These are phyloP conservation scores for Paraphoma chrysanthemicola DNA, from an alignment of 2,329 filamentous ascomycete species.

Conservation along the genomic window DNA sequence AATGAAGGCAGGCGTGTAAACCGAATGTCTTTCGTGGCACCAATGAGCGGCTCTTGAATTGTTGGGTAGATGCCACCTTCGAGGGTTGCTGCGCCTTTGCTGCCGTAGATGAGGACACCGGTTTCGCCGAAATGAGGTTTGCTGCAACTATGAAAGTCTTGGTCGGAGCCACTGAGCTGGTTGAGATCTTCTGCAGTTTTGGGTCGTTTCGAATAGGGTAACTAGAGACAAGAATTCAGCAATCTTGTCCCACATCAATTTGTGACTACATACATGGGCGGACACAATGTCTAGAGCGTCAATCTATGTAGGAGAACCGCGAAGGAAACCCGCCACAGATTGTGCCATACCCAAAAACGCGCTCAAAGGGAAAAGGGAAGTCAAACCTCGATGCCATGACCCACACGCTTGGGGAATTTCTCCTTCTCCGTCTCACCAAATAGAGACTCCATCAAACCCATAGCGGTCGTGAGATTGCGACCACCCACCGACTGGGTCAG, in stretches of 20 bases:
- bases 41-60: conserved; percentile 65
- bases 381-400: conserved; percentile 89
- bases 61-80: conserved; percentile 61
- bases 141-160: conserved; percentile 73
- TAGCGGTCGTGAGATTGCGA: conserved; percentile 81
- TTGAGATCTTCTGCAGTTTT: conserved; percentile 71
- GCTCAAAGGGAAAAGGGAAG: conserved; percentile 50
- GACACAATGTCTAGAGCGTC: conserved; percentile 32
- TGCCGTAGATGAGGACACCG: conserved; percentile 73
- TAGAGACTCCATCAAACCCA: conserved; percentile 95
- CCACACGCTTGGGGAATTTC: conserved; percentile 59
- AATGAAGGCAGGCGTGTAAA: conserved; percentile 68
- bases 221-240: conserved; percentile 65
- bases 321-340: conserved; percentile 53
- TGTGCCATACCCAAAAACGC: conserved; percentile 31
- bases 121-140: conserved; percentile 81
- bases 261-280: conserved; percentile 53
- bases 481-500: conserved; percentile 34
- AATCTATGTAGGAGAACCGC: conserved; percentile 43
- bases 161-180: conserved; percentile 69
- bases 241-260: conserved; percentile 49
- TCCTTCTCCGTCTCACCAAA: conserved; percentile 70
- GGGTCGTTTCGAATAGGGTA: conserved; percentile 81
- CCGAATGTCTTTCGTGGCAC: conserved; percentile 69
- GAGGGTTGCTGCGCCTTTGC: conserved; percentile 50